phyloP scores from a whole-genome alignment of 441 rosid species.

The Oxalis stricta region DNA sequence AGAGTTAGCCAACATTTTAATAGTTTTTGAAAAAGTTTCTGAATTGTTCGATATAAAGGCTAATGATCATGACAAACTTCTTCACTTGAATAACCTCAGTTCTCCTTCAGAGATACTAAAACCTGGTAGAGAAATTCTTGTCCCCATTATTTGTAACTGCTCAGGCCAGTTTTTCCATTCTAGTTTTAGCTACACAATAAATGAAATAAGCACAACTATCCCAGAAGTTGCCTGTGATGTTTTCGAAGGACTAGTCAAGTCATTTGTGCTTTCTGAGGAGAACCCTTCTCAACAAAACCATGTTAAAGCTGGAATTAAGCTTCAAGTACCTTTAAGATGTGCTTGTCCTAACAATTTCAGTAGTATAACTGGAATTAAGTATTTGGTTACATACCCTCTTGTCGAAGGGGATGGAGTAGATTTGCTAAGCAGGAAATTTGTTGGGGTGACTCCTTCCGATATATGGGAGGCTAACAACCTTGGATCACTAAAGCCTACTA shows the following conservation, averaged over 20 bases:
- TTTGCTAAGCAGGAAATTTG: conserved; percentile 20
- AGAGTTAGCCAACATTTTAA: conserved; percentile 22
- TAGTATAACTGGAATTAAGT: conserved; percentile 7
- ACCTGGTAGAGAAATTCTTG: conserved; percentile 32
- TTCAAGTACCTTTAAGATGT: conserved; percentile 37
- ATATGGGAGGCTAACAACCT: conserved; percentile 25
- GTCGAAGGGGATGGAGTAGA: conserved; percentile 22
- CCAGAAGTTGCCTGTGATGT: conserved; percentile 26
- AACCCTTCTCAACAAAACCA: conserved; percentile 12
- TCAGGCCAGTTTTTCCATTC: conserved; percentile 20
- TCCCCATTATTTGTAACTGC: conserved; percentile 32
- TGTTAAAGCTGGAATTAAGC: conserved; percentile 12
- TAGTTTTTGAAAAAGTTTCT: conserved; percentile 20
- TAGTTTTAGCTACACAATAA: conserved; percentile 14
- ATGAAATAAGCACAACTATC: conserved; percentile 8
- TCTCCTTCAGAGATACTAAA: conserved; percentile 15
- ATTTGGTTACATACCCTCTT: conserved; percentile 39
- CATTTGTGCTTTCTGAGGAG: conserved; percentile 11
- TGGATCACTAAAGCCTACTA: conserved; percentile 20
- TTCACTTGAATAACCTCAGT: conserved; percentile 13
- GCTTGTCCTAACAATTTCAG: conserved; percentile 29
- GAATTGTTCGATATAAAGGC: conserved; percentile 18
- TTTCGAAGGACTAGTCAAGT: conserved; percentile 32
- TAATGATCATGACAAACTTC: conserved; percentile 8
- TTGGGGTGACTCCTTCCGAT: conserved; percentile 17